Base-by-base conservation (phyloP, 768 basidiomycete species). In the Termitomyces heimii region DNA sequence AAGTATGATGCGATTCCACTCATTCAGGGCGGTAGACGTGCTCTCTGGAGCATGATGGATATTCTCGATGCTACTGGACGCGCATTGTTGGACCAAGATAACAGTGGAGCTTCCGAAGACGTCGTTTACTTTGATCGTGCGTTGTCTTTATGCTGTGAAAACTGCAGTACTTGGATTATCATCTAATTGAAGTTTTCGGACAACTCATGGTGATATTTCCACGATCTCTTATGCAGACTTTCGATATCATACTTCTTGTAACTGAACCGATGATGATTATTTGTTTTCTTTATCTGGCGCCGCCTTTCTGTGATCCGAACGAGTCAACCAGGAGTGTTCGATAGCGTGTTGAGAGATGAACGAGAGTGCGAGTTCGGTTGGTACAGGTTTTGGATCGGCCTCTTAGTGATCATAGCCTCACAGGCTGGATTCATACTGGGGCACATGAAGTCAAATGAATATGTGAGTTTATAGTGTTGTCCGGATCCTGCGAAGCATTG, bases 11-110 rank as follows among this genome's bases (percentile, higher is more conserved):
- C 83, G 1, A 76, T 92, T 44, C 74, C 85, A 7, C 80, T 80
- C 51, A 83, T 77, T 31, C 66, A 73, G 2, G 85, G 84, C 0
- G 77, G 72, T 56, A 73, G 68, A 35, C 62, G 65, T 35, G 73
- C 86, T 8, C 71, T 94, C 9, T 93, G 90, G 89, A 77, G 83
- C 3, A 89, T 92, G 85, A 81, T 93, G 81, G 88, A 92, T 60
- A 75, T 78, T 1, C 73, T 83, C 0, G 70, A 75, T 50, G 81
- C 77, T 3, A 82, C 83, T 0, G 88, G 84, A 8, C 47, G 77
- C 7, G 75, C 75, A 2, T 68, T 93, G 31, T 71, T 86, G 26
- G 79, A 85, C 43, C 70, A 73, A 46, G 74, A 73, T 54, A 67
- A 63, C 43, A 59, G 66, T 53, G 63, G 68, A 2, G 61, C 63